Percentiles rank a stretch among this genome's conserved stretches.
Evolutionary conservation across 306 rosid genomes (phyloP).

Genomic region (Alnus glutinosa): DNA sequence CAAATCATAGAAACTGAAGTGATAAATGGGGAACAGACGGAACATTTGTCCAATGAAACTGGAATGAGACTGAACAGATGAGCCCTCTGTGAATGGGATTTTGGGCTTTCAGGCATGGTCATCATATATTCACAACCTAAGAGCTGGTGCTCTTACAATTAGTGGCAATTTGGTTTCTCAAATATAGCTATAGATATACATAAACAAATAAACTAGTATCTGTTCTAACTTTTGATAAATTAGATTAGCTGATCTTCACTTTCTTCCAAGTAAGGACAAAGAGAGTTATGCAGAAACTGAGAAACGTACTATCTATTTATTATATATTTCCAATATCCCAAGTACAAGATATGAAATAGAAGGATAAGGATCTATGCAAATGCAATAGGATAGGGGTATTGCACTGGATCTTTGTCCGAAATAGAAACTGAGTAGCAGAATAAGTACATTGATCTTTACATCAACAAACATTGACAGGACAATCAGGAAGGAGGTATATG

Average conservation of each 20-base stretch:
- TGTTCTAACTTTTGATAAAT: neutral
- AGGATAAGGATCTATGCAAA: no score
- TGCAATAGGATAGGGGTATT: no score
- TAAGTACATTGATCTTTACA: neutral
- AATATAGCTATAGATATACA: neutral
- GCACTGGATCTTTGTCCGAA: no score
- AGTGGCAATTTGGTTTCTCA: neutral
- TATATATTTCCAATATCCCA: neutral
- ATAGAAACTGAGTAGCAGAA: slow-evolving; percentile 2
- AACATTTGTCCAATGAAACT: neutral
- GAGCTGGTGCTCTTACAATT: neutral
- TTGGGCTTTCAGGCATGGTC: neutral
- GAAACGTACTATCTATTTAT: neutral
- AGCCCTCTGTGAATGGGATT: neutral
- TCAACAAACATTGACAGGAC: neutral
- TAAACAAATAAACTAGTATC: neutral
- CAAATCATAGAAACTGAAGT: neutral
- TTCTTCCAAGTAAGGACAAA: neutral
- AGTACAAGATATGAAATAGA: neutral
- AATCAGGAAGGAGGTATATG: neutral
- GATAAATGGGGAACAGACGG: neutral
- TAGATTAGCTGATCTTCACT: no score
- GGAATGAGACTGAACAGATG: neutral
- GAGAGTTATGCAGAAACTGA: neutral
- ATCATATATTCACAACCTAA: neutral